Evolutionary conservation across 257 asterid species (phyloP).

Genomic region (Linaria vulgaris): DNA sequence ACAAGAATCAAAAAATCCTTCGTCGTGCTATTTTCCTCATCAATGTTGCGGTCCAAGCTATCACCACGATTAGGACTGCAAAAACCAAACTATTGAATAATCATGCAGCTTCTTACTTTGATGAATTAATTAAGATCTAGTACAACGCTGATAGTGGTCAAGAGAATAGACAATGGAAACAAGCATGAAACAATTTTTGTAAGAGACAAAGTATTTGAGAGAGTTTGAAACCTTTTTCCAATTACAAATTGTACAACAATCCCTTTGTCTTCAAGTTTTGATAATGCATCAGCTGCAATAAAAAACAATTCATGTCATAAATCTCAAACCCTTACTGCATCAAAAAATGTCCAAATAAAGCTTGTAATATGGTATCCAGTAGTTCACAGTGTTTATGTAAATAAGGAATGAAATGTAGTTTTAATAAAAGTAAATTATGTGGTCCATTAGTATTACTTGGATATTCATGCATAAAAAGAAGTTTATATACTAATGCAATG

Average conservation of each 20-base stretch:
- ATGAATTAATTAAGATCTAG: constrained; percentile 20
- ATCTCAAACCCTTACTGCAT: background rate
- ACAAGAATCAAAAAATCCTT: constrained; percentile 88
- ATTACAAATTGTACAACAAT: constrained; percentile 69
- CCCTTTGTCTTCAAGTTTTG: constrained; percentile 78
- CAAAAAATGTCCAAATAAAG: constrained; percentile 10
- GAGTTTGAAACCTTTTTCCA: constrained; percentile 70
- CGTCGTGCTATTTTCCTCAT: constrained; percentile 59
- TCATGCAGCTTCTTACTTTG: constrained; percentile 21
- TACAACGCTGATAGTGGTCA: constrained; percentile 3
- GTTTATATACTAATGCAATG: background rate
- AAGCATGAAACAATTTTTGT: constrained; percentile 21
- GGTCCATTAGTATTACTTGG: background rate
- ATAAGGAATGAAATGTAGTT: constrained; percentile 13
- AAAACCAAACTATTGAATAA: constrained; percentile 30
- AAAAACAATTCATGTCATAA: constrained; percentile 19
- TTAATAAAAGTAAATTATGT: background rate
- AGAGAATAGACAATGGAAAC: constrained; percentile 10
- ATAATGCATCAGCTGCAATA: constrained; percentile 61
- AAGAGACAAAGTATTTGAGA: constrained; percentile 19
- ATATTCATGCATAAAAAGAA: constrained; percentile 19
- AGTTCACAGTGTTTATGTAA: constrained; percentile 9
- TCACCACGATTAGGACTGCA: constrained; percentile 92
- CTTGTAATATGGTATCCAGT: background rate
- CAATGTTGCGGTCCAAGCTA: constrained; percentile 88